Base-by-base conservation (phyloP, 495 filamentous ascomycete species). In the Parmelia sp. region DNA sequence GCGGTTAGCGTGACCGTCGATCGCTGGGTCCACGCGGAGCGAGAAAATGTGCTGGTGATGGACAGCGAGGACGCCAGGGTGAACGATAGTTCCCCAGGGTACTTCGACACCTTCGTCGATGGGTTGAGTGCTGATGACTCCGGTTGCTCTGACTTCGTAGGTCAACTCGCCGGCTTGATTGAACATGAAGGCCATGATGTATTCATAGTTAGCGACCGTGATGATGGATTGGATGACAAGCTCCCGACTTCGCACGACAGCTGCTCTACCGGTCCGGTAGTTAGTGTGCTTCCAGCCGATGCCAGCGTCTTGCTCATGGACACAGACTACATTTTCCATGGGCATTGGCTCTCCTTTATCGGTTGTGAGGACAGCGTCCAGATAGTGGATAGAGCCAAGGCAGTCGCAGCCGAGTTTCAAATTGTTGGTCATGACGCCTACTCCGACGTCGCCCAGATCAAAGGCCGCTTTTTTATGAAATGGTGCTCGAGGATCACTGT, bases 11-110 rank as follows among this genome's bases (percentile, higher is more conserved):
- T 84, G 84, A 4, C 91, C 92, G 64, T 90, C 91, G 61, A 96
- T 80, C 49, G 84, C 83, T 9, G 92, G 91, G 73, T 96, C 91
- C 21, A 96, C 80, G 19, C 92, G 88, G 2, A 96, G 84, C 4
- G 88, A 90, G 76, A 96, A 94, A 73, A 96, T 89, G 75, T 96
- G 92, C 69, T 96, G 92, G 67, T 96, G 92, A 71, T 84, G 84
- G 61, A 84, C 78, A 31, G 82, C 90, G 57, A 96, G 83, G 12
- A 92, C 90, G 0, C 92, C 92, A 0, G 91, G 92, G 64, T 91
- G 88, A 11, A 96, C 90, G 39, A 92, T 82, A 2, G 92, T 96
- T 51, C 92, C 92, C 81, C 88, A 96, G 33, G 79, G 86, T 29
- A 83, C 86, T 63, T 78, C 75, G 62, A 88, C 74, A 23, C 85